phyloP scores from a whole-genome alignment of 768 basidiomycete species.

The Trichaptum fuscoviolaceum region DNA sequence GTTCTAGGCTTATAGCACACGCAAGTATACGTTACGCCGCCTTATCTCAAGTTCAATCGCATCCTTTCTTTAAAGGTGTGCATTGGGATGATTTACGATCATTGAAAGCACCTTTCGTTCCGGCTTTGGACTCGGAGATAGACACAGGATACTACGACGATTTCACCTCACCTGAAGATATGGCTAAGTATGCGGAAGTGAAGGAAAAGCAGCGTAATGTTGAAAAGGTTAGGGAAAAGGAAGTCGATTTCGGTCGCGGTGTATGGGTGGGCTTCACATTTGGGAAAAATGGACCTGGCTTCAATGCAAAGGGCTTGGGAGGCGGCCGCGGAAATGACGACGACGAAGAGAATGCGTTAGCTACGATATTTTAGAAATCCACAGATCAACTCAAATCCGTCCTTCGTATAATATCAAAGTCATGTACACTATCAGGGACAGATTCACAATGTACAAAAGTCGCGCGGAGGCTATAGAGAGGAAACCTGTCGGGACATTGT shows the following conservation, averaged over 20 bases:
- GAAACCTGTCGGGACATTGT: too few species aligned
- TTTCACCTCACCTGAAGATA: slow-evolving; percentile 83
- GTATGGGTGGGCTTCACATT: slow-evolving; percentile 93
- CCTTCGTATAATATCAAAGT: too few species aligned
- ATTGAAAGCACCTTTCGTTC: slow-evolving; percentile 84
- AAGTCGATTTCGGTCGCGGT: slow-evolving; percentile 62
- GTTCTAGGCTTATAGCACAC: slow-evolving; percentile 75
- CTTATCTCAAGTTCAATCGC: slow-evolving; percentile 62
- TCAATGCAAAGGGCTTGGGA: slow-evolving; percentile 31
- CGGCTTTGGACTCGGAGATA: slow-evolving; percentile 87
- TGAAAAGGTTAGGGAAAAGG: slow-evolving; percentile 85
- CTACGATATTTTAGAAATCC: slow-evolving; percentile 29
- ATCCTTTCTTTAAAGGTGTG: slow-evolving; percentile 77
- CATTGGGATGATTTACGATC: slow-evolving; percentile 79
- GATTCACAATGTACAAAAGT: too few species aligned
- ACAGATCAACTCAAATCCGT: too few species aligned
- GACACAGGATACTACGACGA: slow-evolving; percentile 97
- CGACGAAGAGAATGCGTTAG: slow-evolving; percentile 26
- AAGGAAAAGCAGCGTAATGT: slow-evolving; percentile 96
- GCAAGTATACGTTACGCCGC: slow-evolving; percentile 74
- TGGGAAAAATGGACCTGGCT: slow-evolving; percentile 77
- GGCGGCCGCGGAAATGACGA: slow-evolving; percentile 23
- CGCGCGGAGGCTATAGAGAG: too few species aligned
- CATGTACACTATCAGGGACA: too few species aligned
- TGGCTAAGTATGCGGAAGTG: slow-evolving; percentile 99